A percentile compares a stretch with the other conserved stretches of the same genome.
Evolutionary conservation across 2,329 filamentous ascomycete genomes (phyloP).

Genomic region (Macrophomina phaseolina): DNA sequence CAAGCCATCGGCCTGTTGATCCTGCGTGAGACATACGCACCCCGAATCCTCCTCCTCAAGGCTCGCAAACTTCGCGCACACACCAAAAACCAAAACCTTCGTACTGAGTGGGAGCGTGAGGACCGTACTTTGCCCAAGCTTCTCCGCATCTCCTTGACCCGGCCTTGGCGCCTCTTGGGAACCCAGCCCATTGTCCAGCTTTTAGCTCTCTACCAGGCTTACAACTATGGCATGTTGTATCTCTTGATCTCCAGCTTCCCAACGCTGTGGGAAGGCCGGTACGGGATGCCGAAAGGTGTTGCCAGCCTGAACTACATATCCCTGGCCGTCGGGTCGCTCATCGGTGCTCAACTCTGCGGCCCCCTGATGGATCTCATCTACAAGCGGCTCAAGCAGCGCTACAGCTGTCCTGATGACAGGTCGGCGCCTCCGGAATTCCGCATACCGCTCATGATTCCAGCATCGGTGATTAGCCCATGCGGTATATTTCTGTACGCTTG

Average conservation of each 20-base stretch:
- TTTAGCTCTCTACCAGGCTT: constrained; percentile 61
- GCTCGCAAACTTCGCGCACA: constrained; percentile 62
- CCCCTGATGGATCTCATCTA: constrained; percentile 60
- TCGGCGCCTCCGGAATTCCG: constrained; percentile 55
- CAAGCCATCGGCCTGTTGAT: constrained; percentile 51
- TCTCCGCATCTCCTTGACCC: constrained; percentile 50
- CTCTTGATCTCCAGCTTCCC: constrained; percentile 68
- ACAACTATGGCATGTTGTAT: constrained; percentile 68
- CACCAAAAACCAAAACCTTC: constrained; percentile 65
- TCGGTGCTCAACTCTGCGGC: constrained; percentile 50
- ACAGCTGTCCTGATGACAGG: constrained; percentile 34
- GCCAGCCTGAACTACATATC: constrained; percentile 69
- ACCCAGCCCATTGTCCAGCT: constrained; percentile 68
- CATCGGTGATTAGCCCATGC: constrained; percentile 57
- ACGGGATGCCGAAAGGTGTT: constrained; percentile 62
- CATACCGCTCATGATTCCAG: constrained; percentile 59
- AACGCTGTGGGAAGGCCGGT: constrained; percentile 60
- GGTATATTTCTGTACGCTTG: constrained; percentile 66
- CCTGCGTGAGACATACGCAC: constrained; percentile 52
- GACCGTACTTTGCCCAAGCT: constrained; percentile 42
- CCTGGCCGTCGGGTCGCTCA: constrained; percentile 66
- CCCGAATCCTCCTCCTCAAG: constrained; percentile 56
- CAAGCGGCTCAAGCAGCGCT: constrained; percentile 52
- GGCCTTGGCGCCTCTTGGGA: constrained; percentile 62
- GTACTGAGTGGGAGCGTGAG: constrained; percentile 55